A percentile compares a stretch with the other conserved stretches of the same genome.
phyloP scores from a whole-genome alignment of 2,329 filamentous ascomycete species.

The Nigrospora osmanthi region DNA sequence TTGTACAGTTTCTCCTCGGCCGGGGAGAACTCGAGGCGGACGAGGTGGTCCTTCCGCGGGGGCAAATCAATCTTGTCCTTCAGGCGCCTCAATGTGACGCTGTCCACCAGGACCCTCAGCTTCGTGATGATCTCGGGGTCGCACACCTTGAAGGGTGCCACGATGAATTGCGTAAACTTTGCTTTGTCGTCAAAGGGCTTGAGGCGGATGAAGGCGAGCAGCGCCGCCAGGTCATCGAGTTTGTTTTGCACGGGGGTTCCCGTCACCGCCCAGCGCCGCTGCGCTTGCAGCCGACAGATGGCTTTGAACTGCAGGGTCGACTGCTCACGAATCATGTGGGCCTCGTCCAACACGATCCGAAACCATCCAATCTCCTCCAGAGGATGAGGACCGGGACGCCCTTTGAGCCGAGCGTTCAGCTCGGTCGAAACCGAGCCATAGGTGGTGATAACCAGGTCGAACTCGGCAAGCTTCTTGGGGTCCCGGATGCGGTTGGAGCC shows the following conservation, averaged over 20 bases:
- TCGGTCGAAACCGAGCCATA: constrained; percentile 86
- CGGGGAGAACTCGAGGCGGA: constrained; percentile 66
- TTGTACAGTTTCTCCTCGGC: constrained; percentile 76
- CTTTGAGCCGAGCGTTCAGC: constrained; percentile 53
- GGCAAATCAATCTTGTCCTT: constrained; percentile 89
- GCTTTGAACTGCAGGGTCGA: constrained; percentile 76
- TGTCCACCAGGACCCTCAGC: constrained; percentile 82
- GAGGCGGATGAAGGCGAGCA: constrained; percentile 78
- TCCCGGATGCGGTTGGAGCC: constrained; percentile 69
- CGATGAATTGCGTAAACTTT: constrained; percentile 72
- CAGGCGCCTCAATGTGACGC: constrained; percentile 83
- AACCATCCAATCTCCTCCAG: constrained; percentile 83
- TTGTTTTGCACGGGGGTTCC: constrained; percentile 94
- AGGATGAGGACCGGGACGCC: constrained; percentile 53
- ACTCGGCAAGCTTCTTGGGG: constrained; percentile 57
- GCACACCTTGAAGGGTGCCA: constrained; percentile 78
- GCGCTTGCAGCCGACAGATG: constrained; percentile 69
- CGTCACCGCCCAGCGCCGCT: constrained; percentile 92
- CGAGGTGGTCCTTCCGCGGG: constrained; percentile 61
- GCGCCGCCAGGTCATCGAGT: constrained; percentile 78
- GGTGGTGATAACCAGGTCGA: constrained; percentile 84
- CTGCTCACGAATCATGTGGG: constrained; percentile 87
- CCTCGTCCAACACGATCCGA: constrained; percentile 88
- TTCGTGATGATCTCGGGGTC: constrained; percentile 79
- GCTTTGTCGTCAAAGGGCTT: constrained; percentile 74